Evolutionary conservation across 768 basidiomycete genomes (phyloP), one percentile per base, ranked within the genome.

Genomic region (Piloderma croceum): DNA sequence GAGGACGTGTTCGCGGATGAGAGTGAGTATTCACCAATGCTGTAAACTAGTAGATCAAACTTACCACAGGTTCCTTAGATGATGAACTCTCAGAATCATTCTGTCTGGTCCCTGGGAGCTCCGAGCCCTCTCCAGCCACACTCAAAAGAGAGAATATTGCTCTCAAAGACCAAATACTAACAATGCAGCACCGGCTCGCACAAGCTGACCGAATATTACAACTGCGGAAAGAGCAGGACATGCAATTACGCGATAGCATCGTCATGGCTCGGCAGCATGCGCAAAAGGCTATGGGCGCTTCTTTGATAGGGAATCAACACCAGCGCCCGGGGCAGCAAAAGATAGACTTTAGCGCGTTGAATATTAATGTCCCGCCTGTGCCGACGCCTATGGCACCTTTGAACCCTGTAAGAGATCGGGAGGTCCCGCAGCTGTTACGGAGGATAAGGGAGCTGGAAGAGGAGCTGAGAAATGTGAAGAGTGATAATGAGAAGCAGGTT

Each of bases 401-500:
- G 43, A 70, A 67, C 43, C 61, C 71, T n/a, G 68, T 71, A 22
- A 70, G 79, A 31, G 74, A 78, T 20, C 71, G 76, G 19, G 74
- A 81, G 41, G 76, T 88, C 42, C 56, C 63, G 13, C 70, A 69
- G 44, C 58, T 70, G n/a, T 42, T 65, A 34, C 63, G 71, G 25
- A 64, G 68, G 24, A 68, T 75, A 36, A 79, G 85, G 47, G 89
- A 91, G 52, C 70, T 90, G 3, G 90, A 91, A 52, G 88, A 89
- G 34, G 89, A 91, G 45, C 60, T 83, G 13, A 73, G 82, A 41
- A 47, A 56, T 13, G 58, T 82, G 39, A 72, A 77, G 35, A 62
- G 61, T 22, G 90, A 91, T 45, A 90, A 88, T 49, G 88, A 89
- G 56, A 88, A 88, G 63, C 81, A 90, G 67, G 88, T 86, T 36